Base-by-base conservation (phyloP, 352 stramenopile genomes). In the Achlya hypogyna region DNA sequence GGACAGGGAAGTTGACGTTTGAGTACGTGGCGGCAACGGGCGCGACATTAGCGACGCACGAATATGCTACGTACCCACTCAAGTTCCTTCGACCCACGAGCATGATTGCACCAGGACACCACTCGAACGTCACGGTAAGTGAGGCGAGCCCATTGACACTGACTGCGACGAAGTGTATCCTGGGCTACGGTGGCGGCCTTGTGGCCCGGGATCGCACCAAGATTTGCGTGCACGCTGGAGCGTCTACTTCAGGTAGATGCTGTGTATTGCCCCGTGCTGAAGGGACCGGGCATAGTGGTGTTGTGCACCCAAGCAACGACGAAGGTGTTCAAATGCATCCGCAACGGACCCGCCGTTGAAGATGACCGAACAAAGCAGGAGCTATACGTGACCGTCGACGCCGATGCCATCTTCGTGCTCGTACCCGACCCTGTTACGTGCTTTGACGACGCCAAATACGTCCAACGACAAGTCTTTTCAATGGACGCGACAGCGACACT, bases 41-140 rank as follows among this genome's bases (percentile, higher is more conserved):
- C 25, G 63, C 69, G 40, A 95, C 86, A 5, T 66, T 75, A 5
- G 72, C 81, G 25, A 95, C 86, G 22, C 75, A 86, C 63, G 84
- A 87, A 63, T 93, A 85, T 71, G 86, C 82, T 52, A 88, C 82
- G 65, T 95, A 95, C 45, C 86, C 86, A 56, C 73, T 95, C 71
- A 95, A 95, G 70, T 95, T 95, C 70, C 75, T 95, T 28, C 86
- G 92, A 38, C 86, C 86, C 45, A 78, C 75, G 38, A 74, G 73
- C 18, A 79, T 77, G 20, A 80, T 91, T 38, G 75, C 81, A 54
- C 81, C 82, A 35, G 53, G 72, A 28, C 84, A 83, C 49, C 81
- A 88, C 69, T 90, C 84, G 22, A 86, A 77, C 69, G 81, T 93
- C 51, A 91, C 82, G 58, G 86, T 92, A 45, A 40, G 79, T 70